Evolutionary conservation across 306 rosid genomes (phyloP).

Genomic region (Trichosanthes cucumerina): DNA sequence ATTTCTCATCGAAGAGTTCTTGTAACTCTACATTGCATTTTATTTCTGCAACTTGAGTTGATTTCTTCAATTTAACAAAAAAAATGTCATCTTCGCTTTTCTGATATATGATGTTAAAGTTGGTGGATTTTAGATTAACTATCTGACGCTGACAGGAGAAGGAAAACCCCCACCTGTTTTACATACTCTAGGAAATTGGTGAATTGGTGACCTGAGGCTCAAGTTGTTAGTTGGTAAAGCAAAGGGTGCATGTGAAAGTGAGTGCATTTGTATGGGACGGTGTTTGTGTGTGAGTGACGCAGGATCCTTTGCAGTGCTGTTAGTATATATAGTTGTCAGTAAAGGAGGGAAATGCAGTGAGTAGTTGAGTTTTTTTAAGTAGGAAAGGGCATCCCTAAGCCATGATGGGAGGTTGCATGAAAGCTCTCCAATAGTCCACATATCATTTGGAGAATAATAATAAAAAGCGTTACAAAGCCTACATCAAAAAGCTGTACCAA

Average conservation of each 20-base stretch:
- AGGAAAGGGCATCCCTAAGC: no score
- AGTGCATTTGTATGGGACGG: neutral
- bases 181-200: neutral
- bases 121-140: neutral
- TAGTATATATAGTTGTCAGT: neutral
- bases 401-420: neutral
- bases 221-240: neutral
- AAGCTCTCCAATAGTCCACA: neutral
- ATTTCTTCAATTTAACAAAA: neutral
- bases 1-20: neutral
- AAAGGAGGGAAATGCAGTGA: neutral
- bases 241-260: slow-evolving; percentile 2
- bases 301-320: neutral
- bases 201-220: neutral
- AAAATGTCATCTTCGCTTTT: neutral
- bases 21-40: neutral
- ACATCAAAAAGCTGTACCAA: neutral
- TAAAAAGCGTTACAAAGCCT: neutral
- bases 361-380: no score
- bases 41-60: neutral
- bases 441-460: neutral
- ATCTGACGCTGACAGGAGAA: neutral
- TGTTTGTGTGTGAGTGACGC: neutral
- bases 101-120: neutral
- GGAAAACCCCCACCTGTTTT: neutral